Evolutionary conservation across 305 asterid species (phyloP), one percentile per base, ranked within the genome.

Genomic region (Fraxinus ornus): DNA sequence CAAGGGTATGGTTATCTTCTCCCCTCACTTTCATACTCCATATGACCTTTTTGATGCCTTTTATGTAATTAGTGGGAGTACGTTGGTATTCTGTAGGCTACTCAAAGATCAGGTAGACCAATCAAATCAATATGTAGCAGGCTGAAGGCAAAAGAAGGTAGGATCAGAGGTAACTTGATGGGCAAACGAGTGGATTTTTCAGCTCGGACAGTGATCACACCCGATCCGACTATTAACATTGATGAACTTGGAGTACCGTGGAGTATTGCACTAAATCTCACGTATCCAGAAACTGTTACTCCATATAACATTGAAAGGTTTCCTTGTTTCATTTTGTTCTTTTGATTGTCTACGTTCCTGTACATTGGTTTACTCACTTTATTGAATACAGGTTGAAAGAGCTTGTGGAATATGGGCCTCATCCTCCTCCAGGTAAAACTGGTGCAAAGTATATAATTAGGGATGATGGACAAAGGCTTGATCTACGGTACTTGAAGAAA

Each of bases 381-480:
- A 35, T 57, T 88, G 78, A 74, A 80, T 84, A 86, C 90, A 96
- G 99, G 94, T 86, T 93, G 90, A 97, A 94, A 85, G 98, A 97
- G 88, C 98, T 97, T 62, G 99, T 97, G 83, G 99, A 97, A 78
- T 82, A 97, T 87, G 99, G 99, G 30, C 98, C 99, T 70, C 98
- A 97, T 89, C 99, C 99, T 35, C 99, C 99, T 84, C 97, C 98
- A 80, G 99, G 98, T n/a, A 97, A 94, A 94, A 97, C 99, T 78
- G 99, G 99, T 83, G 99, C 99, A 15, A 97, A 88, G 85, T 97
- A 97, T 89, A 97, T 97, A 82, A 94, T 97, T 84, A 91, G 99
- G 90, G 99, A 94, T 82, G 99, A 97, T 39, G 99, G 99, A 4
- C 99, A 97, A 89, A 91, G 99, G 95, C 99, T 97, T 86, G 99